Evolutionary conservation across 2,329 filamentous ascomycete species (phyloP), one percentile per base, ranked within the genome.

Genomic region (Epichloe elymi): DNA sequence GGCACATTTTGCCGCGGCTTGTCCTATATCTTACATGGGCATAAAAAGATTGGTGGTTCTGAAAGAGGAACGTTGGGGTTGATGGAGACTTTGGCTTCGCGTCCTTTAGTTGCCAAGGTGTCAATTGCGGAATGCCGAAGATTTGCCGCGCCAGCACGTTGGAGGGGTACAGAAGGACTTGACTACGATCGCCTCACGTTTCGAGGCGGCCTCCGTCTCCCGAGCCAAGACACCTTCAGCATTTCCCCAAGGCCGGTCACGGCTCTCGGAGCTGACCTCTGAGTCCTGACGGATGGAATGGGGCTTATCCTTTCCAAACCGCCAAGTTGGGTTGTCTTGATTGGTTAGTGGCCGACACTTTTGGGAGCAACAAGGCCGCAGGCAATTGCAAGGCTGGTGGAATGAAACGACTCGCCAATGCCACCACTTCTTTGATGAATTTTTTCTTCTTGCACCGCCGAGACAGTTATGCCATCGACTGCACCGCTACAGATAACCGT

Each of bases 1-100:
- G 72, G 69, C 75, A 74, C 78, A 80, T 81, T 51, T 58, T 66
- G 63, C 60, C 63, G 60, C 61, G 54, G 49, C 36, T 42, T 46
- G 51, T 51, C 35, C 46, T 37, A 33, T 37, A 37, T 48, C 54
- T 63, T 57, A 63, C 63, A 65, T 64, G 61, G 56, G 61, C 57
- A 54, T 60, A 36, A 14, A 35, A n/a, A 14, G 33, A 36, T 33
- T 46, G 41, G 42, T 37, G 33, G 5, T 42, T 30, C 17, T 38
- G n/a, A 20, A 6, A 41, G 20, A 30, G 23, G 10, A 19, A 30
- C 14, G 15, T 19, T 30, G 30, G 30, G 30, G 23, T 17, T 43
- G 19, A 42, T 40, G 33, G 40, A 15, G 8, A 14, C 20, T 30
- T 30, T 35, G 17, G 15, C 26, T 17, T 30, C 7, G 8, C 3